These are phyloP conservation scores for Strobilomyces dryophilus DNA, from an alignment of 768 basidiomycete species.

Conservation along the genomic window DNA sequence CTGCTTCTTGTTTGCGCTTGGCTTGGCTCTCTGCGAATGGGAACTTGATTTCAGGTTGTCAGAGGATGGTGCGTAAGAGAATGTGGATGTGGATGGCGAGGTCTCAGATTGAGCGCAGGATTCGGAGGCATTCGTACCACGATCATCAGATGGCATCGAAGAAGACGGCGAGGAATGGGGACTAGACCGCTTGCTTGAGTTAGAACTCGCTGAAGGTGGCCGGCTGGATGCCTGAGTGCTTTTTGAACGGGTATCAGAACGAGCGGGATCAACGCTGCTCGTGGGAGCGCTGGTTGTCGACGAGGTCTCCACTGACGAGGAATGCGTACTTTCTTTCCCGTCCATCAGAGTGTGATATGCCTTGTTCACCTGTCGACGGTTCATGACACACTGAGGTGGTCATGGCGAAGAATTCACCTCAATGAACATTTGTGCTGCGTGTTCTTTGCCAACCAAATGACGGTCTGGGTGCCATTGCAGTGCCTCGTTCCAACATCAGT, in stretches of 20 bases:
- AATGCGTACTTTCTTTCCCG: slow-evolving; percentile 33
- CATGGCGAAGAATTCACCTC: slow-evolving; percentile 39
- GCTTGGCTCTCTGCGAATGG: slow-evolving; percentile 14
- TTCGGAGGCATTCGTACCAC: slow-evolving; percentile 7
- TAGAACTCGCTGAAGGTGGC: slow-evolving; percentile 30
- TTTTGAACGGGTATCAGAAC: slow-evolving; percentile 18
- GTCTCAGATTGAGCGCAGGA: slow-evolving; percentile 7
- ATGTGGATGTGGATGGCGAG: slow-evolving; percentile 13
- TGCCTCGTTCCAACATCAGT: slow-evolving; percentile 36
- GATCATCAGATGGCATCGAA: slow-evolving; percentile 15
- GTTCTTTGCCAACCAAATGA: slow-evolving; percentile 47
- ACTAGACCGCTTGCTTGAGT: slow-evolving; percentile 22
- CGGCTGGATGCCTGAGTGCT: slow-evolving; percentile 26
- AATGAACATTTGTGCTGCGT: slow-evolving; percentile 51
- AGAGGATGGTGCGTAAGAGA: slow-evolving; percentile 12
- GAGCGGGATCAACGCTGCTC: slow-evolving; percentile 18
- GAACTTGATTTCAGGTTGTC: slow-evolving; percentile 11
- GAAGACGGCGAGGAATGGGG: slow-evolving; percentile 5
- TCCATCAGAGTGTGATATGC: slow-evolving; percentile 55
- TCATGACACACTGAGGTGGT: neutral
- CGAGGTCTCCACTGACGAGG: slow-evolving; percentile 25
- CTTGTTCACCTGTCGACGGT: slow-evolving; percentile 40
- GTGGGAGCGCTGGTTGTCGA: slow-evolving; percentile 20
- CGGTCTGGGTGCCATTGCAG: slow-evolving; percentile 69
- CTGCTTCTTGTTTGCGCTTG: slow-evolving; percentile 9